phyloP scores from a whole-genome alignment of 768 basidiomycete genomes.

The Tephrocybe sp. region DNA sequence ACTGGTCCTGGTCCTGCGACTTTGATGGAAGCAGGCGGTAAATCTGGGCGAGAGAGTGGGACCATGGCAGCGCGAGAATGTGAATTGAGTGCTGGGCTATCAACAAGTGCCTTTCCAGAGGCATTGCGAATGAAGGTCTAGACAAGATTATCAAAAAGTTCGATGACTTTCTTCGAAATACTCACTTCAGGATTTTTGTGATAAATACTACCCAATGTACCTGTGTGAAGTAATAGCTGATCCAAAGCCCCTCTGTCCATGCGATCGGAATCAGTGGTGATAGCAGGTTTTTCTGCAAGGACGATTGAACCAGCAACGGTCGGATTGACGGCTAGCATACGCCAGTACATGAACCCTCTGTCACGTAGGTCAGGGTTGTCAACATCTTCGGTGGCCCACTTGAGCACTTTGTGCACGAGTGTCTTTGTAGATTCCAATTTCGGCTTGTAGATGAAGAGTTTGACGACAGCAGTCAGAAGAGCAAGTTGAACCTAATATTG shows the following conservation, averaged over 20 bases:
- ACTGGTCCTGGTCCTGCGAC: slow-evolving; percentile 64
- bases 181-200: slow-evolving; percentile 94
- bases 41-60: slow-evolving; percentile 50
- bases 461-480: slow-evolving; percentile 90
- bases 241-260: slow-evolving; percentile 98
- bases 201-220: slow-evolving; percentile 92
- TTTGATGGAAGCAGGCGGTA: slow-evolving; percentile 42
- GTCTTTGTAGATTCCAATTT: slow-evolving; percentile 82
- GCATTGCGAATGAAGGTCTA: slow-evolving; percentile 95
- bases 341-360: slow-evolving; percentile 99
- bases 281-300: slow-evolving; percentile 88
- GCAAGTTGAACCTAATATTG: slow-evolving; percentile 84
- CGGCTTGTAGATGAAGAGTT: slow-evolving; percentile 90
- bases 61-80: slow-evolving; percentile 74
- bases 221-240: slow-evolving; percentile 90
- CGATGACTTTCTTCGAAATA: neutral
- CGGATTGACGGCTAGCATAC: slow-evolving; percentile 91
- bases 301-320: slow-evolving; percentile 87
- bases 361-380: slow-evolving; percentile 98
- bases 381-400: slow-evolving; percentile 96
- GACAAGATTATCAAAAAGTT: slow-evolving; percentile 2
- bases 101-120: slow-evolving; percentile 73
- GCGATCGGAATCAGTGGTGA: slow-evolving; percentile 96
- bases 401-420: slow-evolving; percentile 91
- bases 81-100: slow-evolving; percentile 87